A percentile compares a stretch with the other conserved stretches of the same genome.
Evolutionary conservation across 2,329 filamentous ascomycete genomes (phyloP).

Genomic region (Fusarium sterilihyphosum): DNA sequence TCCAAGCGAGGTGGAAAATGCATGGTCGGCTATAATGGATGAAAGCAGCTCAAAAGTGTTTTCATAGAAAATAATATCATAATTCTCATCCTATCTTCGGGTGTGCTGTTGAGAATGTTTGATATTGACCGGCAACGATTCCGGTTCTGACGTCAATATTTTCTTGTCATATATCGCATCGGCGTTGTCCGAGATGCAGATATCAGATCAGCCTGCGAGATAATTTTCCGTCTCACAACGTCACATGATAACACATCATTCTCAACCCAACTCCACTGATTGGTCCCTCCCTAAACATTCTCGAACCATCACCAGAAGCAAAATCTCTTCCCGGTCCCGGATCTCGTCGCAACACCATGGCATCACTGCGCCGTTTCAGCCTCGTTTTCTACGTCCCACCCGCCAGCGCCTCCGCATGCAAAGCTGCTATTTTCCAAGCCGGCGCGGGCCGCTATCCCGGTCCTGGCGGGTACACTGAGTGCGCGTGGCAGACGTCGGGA

Average conservation of each 20-base stretch:
- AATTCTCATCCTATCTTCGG: neutral
- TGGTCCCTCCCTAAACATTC: neutral
- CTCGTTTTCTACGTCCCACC: conserved; percentile 64
- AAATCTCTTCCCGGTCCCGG: conserved; percentile 16
- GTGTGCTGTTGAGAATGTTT: rapidly evolving
- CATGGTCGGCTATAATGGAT: conserved; percentile 15
- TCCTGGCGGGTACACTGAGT: conserved; percentile 64
- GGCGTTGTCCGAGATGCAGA: conserved; percentile 6
- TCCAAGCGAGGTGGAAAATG: conserved; percentile 20
- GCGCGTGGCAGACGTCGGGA: conserved; percentile 62
- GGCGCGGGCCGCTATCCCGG: conserved; percentile 65
- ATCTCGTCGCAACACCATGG: conserved; percentile 7
- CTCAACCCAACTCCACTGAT: neutral
- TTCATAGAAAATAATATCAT: neutral
- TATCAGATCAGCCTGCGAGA: conserved; percentile 17
- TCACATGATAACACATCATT: conserved; percentile 17
- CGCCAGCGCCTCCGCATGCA: conserved; percentile 58
- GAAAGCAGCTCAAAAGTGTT: neutral
- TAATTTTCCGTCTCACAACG: neutral
- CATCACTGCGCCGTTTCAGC: conserved; percentile 40
- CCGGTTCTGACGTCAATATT: neutral
- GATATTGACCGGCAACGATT: neutral
- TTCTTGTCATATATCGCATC: neutral
- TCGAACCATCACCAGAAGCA: conserved; percentile 18
- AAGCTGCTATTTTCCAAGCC: conserved; percentile 65